Evolutionary conservation across 345 rosid species (phyloP).

Genomic region (Populus alba): DNA sequence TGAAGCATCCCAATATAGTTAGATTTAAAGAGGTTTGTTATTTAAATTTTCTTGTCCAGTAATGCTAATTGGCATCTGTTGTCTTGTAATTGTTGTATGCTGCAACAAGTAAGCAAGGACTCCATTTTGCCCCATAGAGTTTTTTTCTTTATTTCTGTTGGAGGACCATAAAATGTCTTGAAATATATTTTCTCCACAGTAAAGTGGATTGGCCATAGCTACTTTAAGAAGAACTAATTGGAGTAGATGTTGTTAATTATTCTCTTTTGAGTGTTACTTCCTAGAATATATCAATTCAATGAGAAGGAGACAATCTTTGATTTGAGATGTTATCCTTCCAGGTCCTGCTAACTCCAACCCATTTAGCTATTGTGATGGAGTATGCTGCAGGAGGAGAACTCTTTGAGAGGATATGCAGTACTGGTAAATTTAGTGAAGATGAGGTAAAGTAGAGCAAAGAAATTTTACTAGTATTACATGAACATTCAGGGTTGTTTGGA

Average conservation of each 20-base stretch:
- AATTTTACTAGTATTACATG: neutral
- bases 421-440: slow-evolving; percentile 93
- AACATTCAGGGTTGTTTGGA: neutral
- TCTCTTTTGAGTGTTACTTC: neutral
- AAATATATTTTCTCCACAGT: neutral
- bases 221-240: neutral
- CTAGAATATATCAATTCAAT: neutral
- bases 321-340: slow-evolving; percentile 19
- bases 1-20: slow-evolving; percentile 27
- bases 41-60: neutral
- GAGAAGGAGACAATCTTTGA: neutral
- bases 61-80: neutral
- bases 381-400: slow-evolving; percentile 95
- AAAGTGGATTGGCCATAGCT: neutral
- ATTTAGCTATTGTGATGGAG: slow-evolving; percentile 89
- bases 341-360: slow-evolving; percentile 84
- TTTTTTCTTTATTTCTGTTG: neutral
- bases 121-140: neutral
- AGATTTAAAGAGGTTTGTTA: slow-evolving; percentile 24
- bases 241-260: neutral
- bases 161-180: neutral
- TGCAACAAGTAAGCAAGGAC: neutral
- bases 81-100: neutral
- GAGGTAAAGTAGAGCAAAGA: slow-evolving; percentile 44
- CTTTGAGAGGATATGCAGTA: slow-evolving; percentile 78